phyloP scores from a whole-genome alignment of 2,329 filamentous ascomycete genomes.

The Monosporascus ibericus region DNA sequence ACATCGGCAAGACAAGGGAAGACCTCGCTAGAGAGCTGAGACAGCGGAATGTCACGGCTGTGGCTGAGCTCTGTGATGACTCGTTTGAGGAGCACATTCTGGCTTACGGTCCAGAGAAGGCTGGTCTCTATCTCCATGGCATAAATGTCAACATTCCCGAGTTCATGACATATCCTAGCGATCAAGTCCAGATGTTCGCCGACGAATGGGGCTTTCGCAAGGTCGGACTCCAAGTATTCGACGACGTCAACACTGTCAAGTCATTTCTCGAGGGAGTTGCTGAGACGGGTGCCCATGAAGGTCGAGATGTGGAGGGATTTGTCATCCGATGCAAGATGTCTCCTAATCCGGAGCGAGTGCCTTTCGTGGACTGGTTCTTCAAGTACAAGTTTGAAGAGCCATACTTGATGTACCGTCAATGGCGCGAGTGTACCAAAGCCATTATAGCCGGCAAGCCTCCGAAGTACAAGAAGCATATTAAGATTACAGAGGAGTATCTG shows the following conservation, averaged over 20 bases:
- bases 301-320: conserved; percentile 92
- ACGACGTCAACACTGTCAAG: conserved; percentile 69
- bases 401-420: conserved; percentile 97
- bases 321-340: conserved; percentile 82
- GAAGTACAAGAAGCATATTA: conserved; percentile 76
- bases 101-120: conserved; percentile 73
- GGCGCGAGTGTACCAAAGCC: conserved; percentile 93
- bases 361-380: conserved; percentile 96
- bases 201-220: conserved; percentile 91
- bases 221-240: conserved; percentile 70
- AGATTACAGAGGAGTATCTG: conserved; percentile 89
- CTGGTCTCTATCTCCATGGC: conserved; percentile 91
- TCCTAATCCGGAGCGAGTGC: conserved; percentile 38
- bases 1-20: conserved; percentile 69
- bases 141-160: conserved; percentile 93
- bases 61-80: conserved; percentile 95
- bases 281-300: conserved; percentile 83
- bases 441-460: conserved; percentile 71
- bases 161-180: conserved; percentile 80
- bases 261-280: conserved; percentile 77
- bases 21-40: conserved; percentile 74
- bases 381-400: conserved; percentile 99
- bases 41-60: conserved; percentile 81
- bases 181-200: conserved; percentile 83
- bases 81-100: conserved; percentile 95